A percentile compares a stretch with the other conserved stretches of the same genome.
Conservation (phyloP, 2,329 filamentous ascomycete genomes). For the Ophiostoma montium region DNA sequence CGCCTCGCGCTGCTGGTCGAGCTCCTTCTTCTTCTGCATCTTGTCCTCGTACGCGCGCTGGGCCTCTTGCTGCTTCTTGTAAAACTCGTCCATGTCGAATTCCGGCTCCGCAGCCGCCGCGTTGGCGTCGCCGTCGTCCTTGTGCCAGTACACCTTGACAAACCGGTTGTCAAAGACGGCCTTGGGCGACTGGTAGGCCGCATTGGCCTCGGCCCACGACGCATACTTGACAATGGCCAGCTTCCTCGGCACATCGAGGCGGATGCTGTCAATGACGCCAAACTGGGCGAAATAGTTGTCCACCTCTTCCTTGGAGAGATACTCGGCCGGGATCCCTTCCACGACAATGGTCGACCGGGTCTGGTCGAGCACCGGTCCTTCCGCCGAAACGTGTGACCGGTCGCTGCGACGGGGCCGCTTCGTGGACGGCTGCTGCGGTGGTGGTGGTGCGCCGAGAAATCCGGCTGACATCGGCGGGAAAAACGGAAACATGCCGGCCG, state of each 20-base stretch:
- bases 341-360: constrained; percentile 57
- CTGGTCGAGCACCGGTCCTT: constrained; percentile 47
- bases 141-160: constrained; percentile 65
- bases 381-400: constrained; percentile 40
- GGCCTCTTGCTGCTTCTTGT: constrained; percentile 54
- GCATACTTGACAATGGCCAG: constrained; percentile 58
- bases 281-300: constrained; percentile 59
- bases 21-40: constrained; percentile 44
- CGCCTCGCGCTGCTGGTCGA: constrained; percentile 44
- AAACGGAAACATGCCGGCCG: background rate
- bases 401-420: background rate
- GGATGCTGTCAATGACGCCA: constrained; percentile 48
- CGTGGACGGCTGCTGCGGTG: background rate
- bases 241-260: constrained; percentile 51
- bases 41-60: constrained; percentile 57
- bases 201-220: constrained; percentile 49
- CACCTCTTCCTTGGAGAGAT: constrained; percentile 50
- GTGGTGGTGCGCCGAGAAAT: background rate
- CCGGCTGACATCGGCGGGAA: background rate
- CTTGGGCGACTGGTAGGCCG: constrained; percentile 63
- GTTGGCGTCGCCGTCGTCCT: constrained; percentile 27
- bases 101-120: constrained; percentile 28
- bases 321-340: constrained; percentile 62
- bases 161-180: constrained; percentile 76
- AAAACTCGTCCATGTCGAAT: constrained; percentile 56